These are phyloP conservation scores for Raddia guianensis DNA, from an alignment of 176 grass and related monocot species.

Conservation along the genomic window DNA sequence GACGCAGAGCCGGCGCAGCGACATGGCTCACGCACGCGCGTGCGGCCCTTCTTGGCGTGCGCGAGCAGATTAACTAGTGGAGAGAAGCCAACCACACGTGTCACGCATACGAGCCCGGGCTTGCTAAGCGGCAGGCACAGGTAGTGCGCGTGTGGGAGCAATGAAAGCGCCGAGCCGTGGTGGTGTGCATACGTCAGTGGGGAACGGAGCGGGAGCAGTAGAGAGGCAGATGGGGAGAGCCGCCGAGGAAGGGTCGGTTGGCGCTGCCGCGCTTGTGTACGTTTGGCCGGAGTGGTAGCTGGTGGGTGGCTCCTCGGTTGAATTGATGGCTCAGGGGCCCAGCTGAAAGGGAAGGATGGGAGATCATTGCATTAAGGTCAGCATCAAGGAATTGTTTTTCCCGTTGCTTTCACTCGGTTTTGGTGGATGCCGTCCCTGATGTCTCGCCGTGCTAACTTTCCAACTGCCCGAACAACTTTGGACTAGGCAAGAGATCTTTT, in stretches of 20 bases:
- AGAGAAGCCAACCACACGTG: background rate
- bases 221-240: constrained; percentile 17
- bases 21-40: constrained; percentile 1
- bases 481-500: too few relatives aligned
- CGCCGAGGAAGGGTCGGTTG: background rate
- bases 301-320: constrained; percentile 43
- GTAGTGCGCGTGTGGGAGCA: background rate
- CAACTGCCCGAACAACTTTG: too few relatives aligned
- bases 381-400: background rate
- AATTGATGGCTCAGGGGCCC: background rate
- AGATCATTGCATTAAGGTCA: background rate
- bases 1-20: constrained; percentile 33
- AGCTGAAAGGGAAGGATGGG: background rate
- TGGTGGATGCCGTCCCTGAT: constrained; percentile 5
- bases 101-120: background rate
- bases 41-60: too few relatives aligned
- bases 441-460: background rate
- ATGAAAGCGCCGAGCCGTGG: constrained; percentile 4
- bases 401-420: constrained; percentile 7
- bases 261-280: background rate
- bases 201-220: background rate
- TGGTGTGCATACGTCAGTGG: constrained; percentile 16
- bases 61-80: background rate
- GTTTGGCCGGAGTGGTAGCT: background rate
- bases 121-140: background rate